Percentiles rank a stretch among this genome's conserved stretches.
phyloP scores from a whole-genome alignment of 1,139 yeast species.

The Yamadazyma atmosphaerica region DNA sequence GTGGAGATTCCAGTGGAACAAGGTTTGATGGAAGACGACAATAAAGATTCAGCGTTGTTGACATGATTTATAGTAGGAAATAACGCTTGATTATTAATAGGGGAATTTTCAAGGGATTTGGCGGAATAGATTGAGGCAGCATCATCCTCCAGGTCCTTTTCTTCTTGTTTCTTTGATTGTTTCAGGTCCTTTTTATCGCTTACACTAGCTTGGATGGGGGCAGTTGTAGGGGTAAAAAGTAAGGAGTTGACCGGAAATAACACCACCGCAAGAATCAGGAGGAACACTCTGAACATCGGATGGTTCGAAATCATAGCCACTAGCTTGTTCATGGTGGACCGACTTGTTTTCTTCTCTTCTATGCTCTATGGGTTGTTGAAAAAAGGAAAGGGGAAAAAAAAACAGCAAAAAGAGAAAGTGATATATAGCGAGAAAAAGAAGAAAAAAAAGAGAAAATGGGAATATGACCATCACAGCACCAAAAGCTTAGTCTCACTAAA shows the following conservation, averaged over 20 bases:
- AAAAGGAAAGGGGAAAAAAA: background rate
- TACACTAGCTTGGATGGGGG: too few relatives aligned
- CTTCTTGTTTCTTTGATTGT: background rate
- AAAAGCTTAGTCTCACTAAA: too few relatives aligned
- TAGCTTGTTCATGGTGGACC: conserved; percentile 6
- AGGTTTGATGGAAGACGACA: conserved; percentile 22
- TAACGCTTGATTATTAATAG: conserved; percentile 1
- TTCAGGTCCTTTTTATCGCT: background rate
- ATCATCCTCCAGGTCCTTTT: background rate
- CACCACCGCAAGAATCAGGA: conserved; percentile 9
- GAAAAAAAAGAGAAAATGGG: background rate
- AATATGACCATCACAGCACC: background rate
- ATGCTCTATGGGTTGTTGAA: background rate
- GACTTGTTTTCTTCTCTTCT: background rate
- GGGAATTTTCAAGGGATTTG: background rate
- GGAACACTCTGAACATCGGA: conserved; percentile 11
- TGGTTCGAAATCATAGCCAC: conserved; percentile 5
- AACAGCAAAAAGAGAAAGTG: background rate
- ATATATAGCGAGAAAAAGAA: conserved; percentile 1
- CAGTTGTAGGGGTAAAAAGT: too few relatives aligned
- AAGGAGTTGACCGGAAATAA: conserved; percentile 5
- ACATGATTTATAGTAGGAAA: conserved; percentile 6
- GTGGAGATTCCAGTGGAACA: conserved; percentile 55
- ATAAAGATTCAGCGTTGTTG: conserved; percentile 5
- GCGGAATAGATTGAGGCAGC: background rate